Evolutionary conservation across 345 rosid species (phyloP), one percentile per base, ranked within the genome.

Genomic region (Mallotus nudiflorus): DNA sequence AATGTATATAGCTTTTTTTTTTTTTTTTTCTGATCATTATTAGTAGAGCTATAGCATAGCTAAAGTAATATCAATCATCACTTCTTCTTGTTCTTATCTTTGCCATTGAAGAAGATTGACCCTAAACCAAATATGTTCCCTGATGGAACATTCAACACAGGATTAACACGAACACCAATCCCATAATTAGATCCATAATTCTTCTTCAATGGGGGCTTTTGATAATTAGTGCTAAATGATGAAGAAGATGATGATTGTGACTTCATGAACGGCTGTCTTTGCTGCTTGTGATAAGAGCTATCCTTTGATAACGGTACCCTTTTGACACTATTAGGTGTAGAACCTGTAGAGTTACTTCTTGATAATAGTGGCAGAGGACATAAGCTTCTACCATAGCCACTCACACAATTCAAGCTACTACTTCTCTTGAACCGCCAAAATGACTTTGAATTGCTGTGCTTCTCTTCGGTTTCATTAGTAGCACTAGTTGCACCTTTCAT

Each of bases 151-250:
- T 87, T 89, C 37, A 91, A 55, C 67, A 89, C 88, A 33, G 96
- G 96, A 73, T 78, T 86, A 31, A 91, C 85, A 12, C 81, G 80
- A 27, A 78, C 75, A 39, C 89, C 86, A 42, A 74, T 75, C 3
- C 87, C 88, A 58, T 82, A 80, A 9, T 39, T 39, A 64, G 77
- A 62, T 57, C 88, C 88, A 45, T 84, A 82, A n/a, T 57, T 80
- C 81, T 89, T 91, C 89, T 82, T 89, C 84, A 91, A 71, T n/a
- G 97, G 97, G 6, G 97, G 97, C 75, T 89, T 91, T 51, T 79
- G 88, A 71, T 79, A 67, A 62, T 67, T 69, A 49, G 68, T 45
- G 52, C 78, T 49, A 28, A 83, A 72, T 20, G 79, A 29, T 0
- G 79, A 58, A 55, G 76, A 73, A 0, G 73, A 56, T 1, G 72